Evolutionary conservation across 495 filamentous ascomycete genomes (phyloP).

Genomic region (Venustampulla echinocandica): DNA sequence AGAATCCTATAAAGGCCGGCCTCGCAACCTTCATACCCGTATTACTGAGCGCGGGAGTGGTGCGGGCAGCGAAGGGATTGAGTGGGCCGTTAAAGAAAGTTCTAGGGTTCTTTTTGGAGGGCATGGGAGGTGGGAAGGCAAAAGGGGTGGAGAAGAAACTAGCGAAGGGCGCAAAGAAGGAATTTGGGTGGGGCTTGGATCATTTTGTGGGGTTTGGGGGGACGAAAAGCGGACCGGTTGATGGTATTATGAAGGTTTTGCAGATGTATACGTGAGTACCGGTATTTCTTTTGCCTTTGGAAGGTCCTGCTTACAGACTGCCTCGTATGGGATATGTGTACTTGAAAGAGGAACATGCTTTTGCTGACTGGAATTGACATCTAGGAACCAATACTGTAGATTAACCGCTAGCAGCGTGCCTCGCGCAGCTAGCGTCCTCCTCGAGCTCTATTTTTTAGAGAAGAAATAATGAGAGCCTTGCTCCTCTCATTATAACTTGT

Average conservation of each 20-base stretch:
- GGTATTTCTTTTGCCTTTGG: background rate
- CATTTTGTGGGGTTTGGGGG: slow-evolving; percentile 18
- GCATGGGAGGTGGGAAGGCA: background rate
- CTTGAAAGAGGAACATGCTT: too few species aligned
- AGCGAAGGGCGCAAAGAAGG: background rate
- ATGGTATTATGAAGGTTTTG: slow-evolving; percentile 15
- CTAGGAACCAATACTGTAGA: slow-evolving; percentile 18
- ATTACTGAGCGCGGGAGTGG: slow-evolving; percentile 1
- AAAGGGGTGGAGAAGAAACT: background rate
- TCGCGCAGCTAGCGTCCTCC: slow-evolving; percentile 12
- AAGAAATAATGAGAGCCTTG: background rate
- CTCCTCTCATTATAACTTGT: background rate
- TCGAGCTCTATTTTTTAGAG: slow-evolving; percentile 17
- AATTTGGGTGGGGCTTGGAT: slow-evolving; percentile 16
- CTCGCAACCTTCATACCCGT: slow-evolving; percentile 14
- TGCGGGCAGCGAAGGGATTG: background rate
- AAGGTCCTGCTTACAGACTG: background rate
- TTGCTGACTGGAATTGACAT: too few species aligned
- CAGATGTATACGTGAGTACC: slow-evolving; percentile 18
- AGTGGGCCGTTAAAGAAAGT: background rate
- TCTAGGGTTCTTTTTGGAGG: background rate
- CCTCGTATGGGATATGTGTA: background rate
- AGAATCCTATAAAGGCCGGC: slow-evolving; percentile 17
- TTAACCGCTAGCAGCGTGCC: slow-evolving; percentile 11
- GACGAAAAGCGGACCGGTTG: slow-evolving; percentile 11